Evolutionary conservation across 495 filamentous ascomycete species (phyloP), one percentile per base, ranked within the genome.

Genomic region (Pyrenopolyporus hunteri): DNA sequence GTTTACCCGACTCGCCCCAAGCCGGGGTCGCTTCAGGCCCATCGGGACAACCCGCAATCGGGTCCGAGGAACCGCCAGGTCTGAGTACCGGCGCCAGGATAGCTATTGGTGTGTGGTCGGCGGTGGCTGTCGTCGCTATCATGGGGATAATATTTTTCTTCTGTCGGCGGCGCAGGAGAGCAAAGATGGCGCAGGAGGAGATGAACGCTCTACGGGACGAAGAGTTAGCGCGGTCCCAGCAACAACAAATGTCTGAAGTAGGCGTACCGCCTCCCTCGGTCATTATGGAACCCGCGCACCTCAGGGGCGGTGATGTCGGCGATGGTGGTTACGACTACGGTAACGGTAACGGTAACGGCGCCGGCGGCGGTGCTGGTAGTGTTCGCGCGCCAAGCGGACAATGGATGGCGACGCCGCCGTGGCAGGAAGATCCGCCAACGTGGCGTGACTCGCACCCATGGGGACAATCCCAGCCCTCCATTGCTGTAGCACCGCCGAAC

Each of bases 361-460:
- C n/a, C n/a, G n/a, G n/a, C n/a, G 40, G 17, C 31, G 45, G 32
- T 17, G 13, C 13, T 10, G 28, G 25, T 3, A 7, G 16, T 16
- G 50, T 36, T 5, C 62, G 62, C 9, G 20, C 44, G n/a, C 62
- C 49, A 1, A 65, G 62, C 14, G 63, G 63, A 2, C 57, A 61
- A 5, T 66, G 63, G 63, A 53, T 66, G 47, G 25, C 63, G 32
- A 61, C 46, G 39, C 63, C 63, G 26, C 63, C 63, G 7, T 66
- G 63, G 63, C 63, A 66, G 8, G 63, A 66, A 5, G 51, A 56
- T 3, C 37, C 56, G 5, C 63, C 63, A 25, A 66, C 63, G 11
- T 66, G 63, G 63, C 63, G 63, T 1, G 63, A 66, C 46, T 54
- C 63, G 28, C 63, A 66, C 13, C 63, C 63, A 2, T 66, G 63